Conservation (phyloP, 768 basidiomycete genomes). For the Rhodotorula toruloides region DNA sequence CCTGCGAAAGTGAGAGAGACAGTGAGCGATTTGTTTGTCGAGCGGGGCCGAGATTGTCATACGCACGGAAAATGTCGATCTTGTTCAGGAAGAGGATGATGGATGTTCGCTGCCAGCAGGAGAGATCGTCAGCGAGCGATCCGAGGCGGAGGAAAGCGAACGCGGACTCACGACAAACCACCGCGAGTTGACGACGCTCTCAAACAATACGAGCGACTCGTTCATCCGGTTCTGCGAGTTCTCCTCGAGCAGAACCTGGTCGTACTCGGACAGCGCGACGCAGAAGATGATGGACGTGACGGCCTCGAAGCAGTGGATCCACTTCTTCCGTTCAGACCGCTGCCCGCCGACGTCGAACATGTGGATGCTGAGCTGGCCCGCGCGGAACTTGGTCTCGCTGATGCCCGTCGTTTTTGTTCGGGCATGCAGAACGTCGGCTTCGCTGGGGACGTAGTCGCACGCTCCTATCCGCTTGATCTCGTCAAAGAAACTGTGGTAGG, state of each 20-base stretch:
- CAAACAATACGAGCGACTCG: constrained; percentile 69
- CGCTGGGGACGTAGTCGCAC: constrained; percentile 74
- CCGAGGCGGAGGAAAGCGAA: neutral
- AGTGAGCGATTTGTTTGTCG: no score
- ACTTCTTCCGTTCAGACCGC: constrained; percentile 72
- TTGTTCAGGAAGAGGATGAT: constrained; percentile 68
- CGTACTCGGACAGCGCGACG: constrained; percentile 68
- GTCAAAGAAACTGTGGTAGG: constrained; percentile 65
- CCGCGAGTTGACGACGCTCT: constrained; percentile 70
- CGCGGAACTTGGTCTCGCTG: constrained; percentile 67
- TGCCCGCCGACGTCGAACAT: constrained; percentile 80
- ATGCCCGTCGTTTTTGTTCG: constrained; percentile 85
- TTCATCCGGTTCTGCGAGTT: constrained; percentile 63
- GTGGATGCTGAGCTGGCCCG: constrained; percentile 53
- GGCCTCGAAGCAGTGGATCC: constrained; percentile 72
- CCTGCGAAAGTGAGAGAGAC: no score
- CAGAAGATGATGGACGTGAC: constrained; percentile 76
- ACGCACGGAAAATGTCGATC: constrained; percentile 71
- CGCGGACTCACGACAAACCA: constrained; percentile 56
- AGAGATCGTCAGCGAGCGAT: no score
- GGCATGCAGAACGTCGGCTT: constrained; percentile 80
- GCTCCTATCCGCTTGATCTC: constrained; percentile 77
- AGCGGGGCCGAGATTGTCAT: no score
- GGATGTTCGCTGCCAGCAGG: constrained; percentile 44
- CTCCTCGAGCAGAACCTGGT: constrained; percentile 67